These are phyloP conservation scores for Lachnellula arida DNA, from an alignment of 2,329 filamentous ascomycete genomes.

Conservation along the genomic window DNA sequence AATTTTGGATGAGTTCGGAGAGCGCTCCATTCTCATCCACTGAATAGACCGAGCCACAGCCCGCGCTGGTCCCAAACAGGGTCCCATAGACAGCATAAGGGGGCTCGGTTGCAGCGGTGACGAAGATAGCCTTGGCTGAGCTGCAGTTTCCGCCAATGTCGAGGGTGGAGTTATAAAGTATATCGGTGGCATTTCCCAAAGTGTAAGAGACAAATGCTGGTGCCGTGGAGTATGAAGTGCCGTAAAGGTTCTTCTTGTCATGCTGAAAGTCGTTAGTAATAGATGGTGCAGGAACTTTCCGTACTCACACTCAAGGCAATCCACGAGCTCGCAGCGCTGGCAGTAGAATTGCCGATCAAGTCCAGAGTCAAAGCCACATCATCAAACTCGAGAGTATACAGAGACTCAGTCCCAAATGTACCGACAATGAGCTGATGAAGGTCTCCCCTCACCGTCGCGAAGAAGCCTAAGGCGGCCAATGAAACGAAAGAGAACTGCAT, in stretches of 20 bases:
- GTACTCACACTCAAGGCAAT: constrained; percentile 30
- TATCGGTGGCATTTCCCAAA: constrained; percentile 19
- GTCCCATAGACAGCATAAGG: constrained; percentile 31
- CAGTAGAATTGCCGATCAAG: constrained; percentile 20
- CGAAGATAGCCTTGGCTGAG: constrained; percentile 24
- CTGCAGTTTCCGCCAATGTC: constrained; percentile 15
- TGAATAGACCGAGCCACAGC: constrained; percentile 35
- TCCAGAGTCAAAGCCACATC: constrained; percentile 23
- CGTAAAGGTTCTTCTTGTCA: constrained; percentile 31
- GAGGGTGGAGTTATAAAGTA: constrained; percentile 20
- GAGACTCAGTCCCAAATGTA: constrained; percentile 27
- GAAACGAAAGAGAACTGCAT: constrained; percentile 10
- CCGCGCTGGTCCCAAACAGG: constrained; percentile 26
- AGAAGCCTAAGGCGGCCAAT: constrained; percentile 2
- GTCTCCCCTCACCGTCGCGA: constrained; percentile 2
- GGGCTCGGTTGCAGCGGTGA: constrained; percentile 16
- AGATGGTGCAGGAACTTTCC: background rate
- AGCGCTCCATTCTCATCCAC: constrained; percentile 39
- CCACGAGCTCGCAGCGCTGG: constrained; percentile 27
- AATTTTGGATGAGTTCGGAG: constrained; percentile 40
- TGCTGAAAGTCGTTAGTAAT: constrained; percentile 20
- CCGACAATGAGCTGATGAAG: constrained; percentile 30
- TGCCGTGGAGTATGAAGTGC: constrained; percentile 23
- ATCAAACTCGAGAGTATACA: constrained; percentile 33
- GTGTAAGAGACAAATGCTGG: constrained; percentile 29